phyloP scores from a whole-genome alignment of 495 filamentous ascomycete species.

The Immersiella caudata region DNA sequence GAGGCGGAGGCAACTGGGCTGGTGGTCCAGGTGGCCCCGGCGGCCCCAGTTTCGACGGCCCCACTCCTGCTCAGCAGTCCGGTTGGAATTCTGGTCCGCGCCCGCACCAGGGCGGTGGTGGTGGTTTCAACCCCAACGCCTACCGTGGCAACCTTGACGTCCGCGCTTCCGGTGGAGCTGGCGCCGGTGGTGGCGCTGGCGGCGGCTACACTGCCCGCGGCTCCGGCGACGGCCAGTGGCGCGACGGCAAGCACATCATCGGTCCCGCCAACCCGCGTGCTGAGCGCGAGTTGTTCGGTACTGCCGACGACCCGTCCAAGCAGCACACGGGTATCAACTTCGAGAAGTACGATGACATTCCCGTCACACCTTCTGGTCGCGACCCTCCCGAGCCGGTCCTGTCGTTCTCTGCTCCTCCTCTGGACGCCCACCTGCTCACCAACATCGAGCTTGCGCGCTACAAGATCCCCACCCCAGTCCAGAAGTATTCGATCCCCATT shows the following conservation, averaged over 20 bases:
- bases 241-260: constrained; percentile 92
- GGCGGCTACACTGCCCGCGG: constrained; percentile 64
- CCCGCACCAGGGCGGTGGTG: constrained; percentile 25
- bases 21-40: constrained; percentile 5
- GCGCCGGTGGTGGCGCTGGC: constrained; percentile 49
- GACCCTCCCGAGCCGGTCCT: constrained; percentile 91
- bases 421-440: constrained; percentile 85
- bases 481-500: constrained; percentile 98
- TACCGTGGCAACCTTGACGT: constrained; percentile 71
- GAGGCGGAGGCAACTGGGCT: constrained; percentile 25
- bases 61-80: constrained; percentile 29
- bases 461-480: constrained; percentile 91
- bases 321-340: constrained; percentile 99
- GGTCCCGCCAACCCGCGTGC: constrained; percentile 84
- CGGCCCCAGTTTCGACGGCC: constrained; percentile 27
- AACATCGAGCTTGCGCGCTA: constrained; percentile 95
- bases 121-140: constrained; percentile 57
- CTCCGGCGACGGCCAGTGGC: constrained; percentile 93
- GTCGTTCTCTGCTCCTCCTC: constrained; percentile 87
- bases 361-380: constrained; percentile 93
- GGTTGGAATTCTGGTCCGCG: constrained; percentile 23
- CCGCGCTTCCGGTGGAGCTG: constrained; percentile 58
- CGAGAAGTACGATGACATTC: constrained; percentile 99
- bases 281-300: constrained; percentile 95
- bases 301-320: constrained; percentile 89